Conservation (phyloP, 768 basidiomycete genomes). For the Tricholoma flavovirens region DNA sequence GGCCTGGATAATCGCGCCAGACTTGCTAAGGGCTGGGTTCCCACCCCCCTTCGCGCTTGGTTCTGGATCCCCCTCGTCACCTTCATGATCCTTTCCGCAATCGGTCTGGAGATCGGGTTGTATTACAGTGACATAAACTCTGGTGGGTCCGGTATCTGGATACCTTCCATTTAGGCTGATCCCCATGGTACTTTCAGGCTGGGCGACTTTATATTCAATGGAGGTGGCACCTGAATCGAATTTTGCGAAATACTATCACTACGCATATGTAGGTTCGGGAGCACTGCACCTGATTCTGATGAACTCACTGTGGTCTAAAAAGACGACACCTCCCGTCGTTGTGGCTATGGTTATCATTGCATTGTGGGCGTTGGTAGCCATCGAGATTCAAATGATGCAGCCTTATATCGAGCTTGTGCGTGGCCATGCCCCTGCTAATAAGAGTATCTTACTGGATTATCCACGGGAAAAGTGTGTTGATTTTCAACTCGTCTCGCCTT, state of each 20-base stretch:
- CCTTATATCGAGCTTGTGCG: slow-evolving; percentile 55
- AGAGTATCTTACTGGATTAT: slow-evolving; percentile 50
- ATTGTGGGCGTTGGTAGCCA: slow-evolving; percentile 52
- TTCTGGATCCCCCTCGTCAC: slow-evolving; percentile 41
- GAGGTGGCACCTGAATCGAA: neutral
- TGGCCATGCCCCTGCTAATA: slow-evolving; percentile 47
- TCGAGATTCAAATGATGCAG: slow-evolving; percentile 56
- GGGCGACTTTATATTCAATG: neutral
- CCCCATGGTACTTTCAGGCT: slow-evolving; percentile 14
- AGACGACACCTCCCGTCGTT: slow-evolving; percentile 47
- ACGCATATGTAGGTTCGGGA: slow-evolving; percentile 43
- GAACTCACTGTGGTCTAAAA: slow-evolving; percentile 13
- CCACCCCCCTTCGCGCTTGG: slow-evolving; percentile 39
- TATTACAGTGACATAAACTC: slow-evolving; percentile 40
- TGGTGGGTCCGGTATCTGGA: slow-evolving; percentile 22
- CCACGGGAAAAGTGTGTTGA: slow-evolving; percentile 41
- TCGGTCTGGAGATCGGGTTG: slow-evolving; percentile 42
- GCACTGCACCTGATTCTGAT: neutral
- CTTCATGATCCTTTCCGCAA: slow-evolving; percentile 32
- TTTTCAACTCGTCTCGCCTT: neutral
- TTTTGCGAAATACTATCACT: neutral
- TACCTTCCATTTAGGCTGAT: slow-evolving; percentile 34
- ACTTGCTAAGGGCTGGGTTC: slow-evolving; percentile 28
- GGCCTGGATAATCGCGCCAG: neutral
- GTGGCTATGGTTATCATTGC: slow-evolving; percentile 45